Evolutionary conservation across 441 rosid species (phyloP), one percentile per base, ranked within the genome.

Genomic region (Erodium trifolium): DNA sequence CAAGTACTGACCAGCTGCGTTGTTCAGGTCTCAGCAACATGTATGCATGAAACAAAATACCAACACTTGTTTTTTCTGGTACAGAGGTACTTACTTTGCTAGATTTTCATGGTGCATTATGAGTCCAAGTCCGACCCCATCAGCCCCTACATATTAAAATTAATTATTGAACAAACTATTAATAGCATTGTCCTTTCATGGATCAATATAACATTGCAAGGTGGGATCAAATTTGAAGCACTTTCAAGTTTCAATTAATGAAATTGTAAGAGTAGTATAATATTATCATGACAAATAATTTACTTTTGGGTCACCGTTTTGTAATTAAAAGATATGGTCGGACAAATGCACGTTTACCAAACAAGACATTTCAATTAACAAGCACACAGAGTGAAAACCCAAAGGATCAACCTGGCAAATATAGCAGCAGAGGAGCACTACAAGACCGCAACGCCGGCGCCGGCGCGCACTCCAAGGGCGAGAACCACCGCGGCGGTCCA

Each of bases 111-210:
- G 89, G 67, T 94, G 97, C 73, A 71, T 78, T 35, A 80, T 70
- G 5, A 94, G 86, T 34, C 97, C 97, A 67, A 91, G 88, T 72
- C 97, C 99, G 76, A 81, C 86, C 57, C 97, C 97, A 63, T 91
- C 97, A 62, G 90, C 82, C 69, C 97, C 99, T 94, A 80, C 72
- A 73, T 37, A 43, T 69, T 29, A 29, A 57, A 13, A 12, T 10
- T 2, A 9, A 34, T 18, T 53, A 16, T 1, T 53, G 3, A 5
- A 0, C 8, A 51, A 51, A 51, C 34, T 51, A 16, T 53, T 1
- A 53, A 53, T 5, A 16, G 3, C 19, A 16, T 53, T 53, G 2
- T 16, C 16, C 60, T 53, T 53, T 14, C 60, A 53, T 5, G 60
- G 19, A 53, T 53, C 18, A 53, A 47, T 47, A 13, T 47, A 47